phyloP scores from a whole-genome alignment of 768 basidiomycete species.

The Floccularia luteovirens region DNA sequence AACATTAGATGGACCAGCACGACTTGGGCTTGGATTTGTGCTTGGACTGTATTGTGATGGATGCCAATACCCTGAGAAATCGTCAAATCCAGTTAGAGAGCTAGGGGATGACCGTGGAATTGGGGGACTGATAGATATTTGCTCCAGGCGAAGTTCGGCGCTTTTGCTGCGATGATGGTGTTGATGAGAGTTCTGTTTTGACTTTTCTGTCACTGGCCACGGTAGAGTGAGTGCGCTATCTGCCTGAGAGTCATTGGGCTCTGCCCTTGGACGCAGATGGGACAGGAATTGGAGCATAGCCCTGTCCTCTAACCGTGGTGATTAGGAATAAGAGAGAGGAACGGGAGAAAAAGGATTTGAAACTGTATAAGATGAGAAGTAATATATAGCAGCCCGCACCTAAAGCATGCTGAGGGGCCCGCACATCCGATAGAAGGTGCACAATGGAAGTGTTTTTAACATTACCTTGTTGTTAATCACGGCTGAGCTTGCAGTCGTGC shows the following conservation, averaged over 20 bases:
- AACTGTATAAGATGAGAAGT: slow-evolving; percentile 3
- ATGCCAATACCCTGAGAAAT: slow-evolving; percentile 1
- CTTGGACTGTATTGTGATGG: slow-evolving; percentile 4
- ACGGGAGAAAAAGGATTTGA: slow-evolving; percentile 10
- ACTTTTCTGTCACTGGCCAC: slow-evolving; percentile 17
- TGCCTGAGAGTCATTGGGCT: slow-evolving; percentile 3
- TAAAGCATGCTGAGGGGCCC: slow-evolving; percentile 9
- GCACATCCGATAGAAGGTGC: slow-evolving; percentile 9
- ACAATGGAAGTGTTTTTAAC: too few species aligned
- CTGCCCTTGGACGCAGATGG: slow-evolving; percentile 13
- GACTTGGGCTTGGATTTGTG: slow-evolving; percentile 20
- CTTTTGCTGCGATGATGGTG: too few species aligned
- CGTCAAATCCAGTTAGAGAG: slow-evolving; percentile 25
- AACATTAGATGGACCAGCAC: slow-evolving; percentile 25
- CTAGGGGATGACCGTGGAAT: slow-evolving; percentile 22
- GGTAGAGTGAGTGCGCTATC: slow-evolving; percentile 10
- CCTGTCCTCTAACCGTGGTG: slow-evolving; percentile 5
- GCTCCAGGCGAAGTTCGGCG: slow-evolving; percentile 9
- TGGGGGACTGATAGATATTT: slow-evolving; percentile 23
- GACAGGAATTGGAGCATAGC: slow-evolving; percentile 20
- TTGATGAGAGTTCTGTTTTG: slow-evolving; percentile 11
- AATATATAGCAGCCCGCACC: slow-evolving; percentile 9
- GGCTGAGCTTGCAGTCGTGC: too few species aligned
- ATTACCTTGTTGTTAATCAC: too few species aligned
- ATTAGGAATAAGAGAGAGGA: slow-evolving; percentile 1